Evolutionary conservation across 345 rosid species (phyloP).

Genomic region (Heritiera littoralis): DNA sequence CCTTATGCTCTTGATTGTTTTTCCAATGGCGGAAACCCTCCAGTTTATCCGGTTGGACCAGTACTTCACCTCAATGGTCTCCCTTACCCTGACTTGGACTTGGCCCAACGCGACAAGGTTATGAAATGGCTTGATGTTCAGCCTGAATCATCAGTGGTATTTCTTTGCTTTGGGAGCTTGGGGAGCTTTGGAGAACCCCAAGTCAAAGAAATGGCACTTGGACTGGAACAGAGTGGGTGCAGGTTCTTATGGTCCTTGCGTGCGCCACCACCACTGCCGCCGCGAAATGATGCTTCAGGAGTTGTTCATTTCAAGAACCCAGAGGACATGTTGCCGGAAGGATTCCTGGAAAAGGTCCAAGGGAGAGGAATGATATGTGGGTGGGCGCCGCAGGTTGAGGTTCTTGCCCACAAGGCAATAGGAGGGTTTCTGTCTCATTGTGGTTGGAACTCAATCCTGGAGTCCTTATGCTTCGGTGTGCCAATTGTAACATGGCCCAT

Average conservation of each 20-base stretch:
- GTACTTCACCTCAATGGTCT: conserved; percentile 35
- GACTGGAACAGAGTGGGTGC: conserved; percentile 38
- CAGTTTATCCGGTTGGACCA: conserved; percentile 48
- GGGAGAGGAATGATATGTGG: too few relatives aligned
- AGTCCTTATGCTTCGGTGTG: conserved; percentile 54
- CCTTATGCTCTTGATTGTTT: conserved; percentile 34
- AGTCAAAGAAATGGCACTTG: conserved; percentile 47
- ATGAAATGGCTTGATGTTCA: conserved; percentile 52
- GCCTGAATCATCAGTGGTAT: conserved; percentile 45
- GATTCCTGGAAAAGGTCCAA: too few relatives aligned
- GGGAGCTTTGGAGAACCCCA: conserved; percentile 39
- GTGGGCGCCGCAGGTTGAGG: not conserved
- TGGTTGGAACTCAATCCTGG: conserved; percentile 52
- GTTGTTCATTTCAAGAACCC: not conserved
- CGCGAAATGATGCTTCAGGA: conserved; percentile 12
- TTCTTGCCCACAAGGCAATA: not conserved
- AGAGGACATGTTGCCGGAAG: not conserved
- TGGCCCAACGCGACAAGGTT: conserved; percentile 23
- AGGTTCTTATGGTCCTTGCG: conserved; percentile 48
- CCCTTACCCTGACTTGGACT: conserved; percentile 27
- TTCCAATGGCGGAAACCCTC: conserved; percentile 27
- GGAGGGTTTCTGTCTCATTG: conserved; percentile 53
- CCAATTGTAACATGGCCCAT: conserved; percentile 52
- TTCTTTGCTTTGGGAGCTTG: conserved; percentile 52
- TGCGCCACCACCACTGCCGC: not conserved